Evolutionary conservation across 768 basidiomycete genomes (phyloP).

Genomic region (Melanogaster broomeanus): DNA sequence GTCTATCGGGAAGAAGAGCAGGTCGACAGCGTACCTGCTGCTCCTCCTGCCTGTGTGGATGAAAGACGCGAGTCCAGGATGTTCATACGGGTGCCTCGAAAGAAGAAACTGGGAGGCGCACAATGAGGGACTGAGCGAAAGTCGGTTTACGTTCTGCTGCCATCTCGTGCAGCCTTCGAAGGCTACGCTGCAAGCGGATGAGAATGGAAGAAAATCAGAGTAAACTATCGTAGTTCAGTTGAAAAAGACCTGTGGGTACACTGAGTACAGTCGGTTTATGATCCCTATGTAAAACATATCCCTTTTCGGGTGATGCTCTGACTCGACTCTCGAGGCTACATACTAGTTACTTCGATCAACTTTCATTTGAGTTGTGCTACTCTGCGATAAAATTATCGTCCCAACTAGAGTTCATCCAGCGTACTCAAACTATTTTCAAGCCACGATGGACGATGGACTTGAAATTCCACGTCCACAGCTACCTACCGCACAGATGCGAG

Average conservation of each 20-base stretch:
- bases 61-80: constrained; percentile 7
- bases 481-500: constrained; percentile 12
- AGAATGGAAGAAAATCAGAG: not conserved
- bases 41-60: constrained; percentile 69
- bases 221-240: not conserved
- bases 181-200: constrained; percentile 4
- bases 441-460: constrained; percentile 61
- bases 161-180: constrained; percentile 20
- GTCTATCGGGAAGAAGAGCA: constrained; percentile 96
- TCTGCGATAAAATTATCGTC: not conserved
- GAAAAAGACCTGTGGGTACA: not conserved
- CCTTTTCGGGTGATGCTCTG: not conserved
- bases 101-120: constrained; percentile 28
- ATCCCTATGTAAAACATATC: not conserved
- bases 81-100: constrained; percentile 10
- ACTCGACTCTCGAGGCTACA: too few species aligned
- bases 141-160: constrained; percentile 37
- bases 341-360: not conserved
- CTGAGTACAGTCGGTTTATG: too few species aligned
- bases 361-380: too few species aligned
- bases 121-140: constrained; percentile 49
- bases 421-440: not conserved
- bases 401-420: not conserved
- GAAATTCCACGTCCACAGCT: constrained; percentile 39
- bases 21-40: constrained; percentile 95